Percentiles rank a stretch among this genome's conserved stretches.
Evolutionary conservation across 148 eudicot species (phyloP).

Genomic region (Diospyros lotus): DNA sequence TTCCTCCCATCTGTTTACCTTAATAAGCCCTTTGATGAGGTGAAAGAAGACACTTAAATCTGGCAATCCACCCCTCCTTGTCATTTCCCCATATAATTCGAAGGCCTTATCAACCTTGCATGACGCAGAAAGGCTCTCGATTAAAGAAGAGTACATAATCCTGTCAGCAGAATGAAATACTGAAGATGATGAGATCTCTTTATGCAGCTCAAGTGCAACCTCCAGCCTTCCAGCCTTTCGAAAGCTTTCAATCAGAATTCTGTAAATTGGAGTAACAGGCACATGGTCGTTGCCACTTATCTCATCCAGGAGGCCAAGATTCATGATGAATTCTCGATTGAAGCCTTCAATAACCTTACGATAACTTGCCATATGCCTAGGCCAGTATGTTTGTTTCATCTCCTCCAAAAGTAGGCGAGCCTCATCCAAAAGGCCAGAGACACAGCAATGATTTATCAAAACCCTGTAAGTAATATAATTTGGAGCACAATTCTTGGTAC

Average conservation of each 20-base stretch:
- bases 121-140: slow-evolving; percentile 62
- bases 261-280: slow-evolving; percentile 64
- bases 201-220: slow-evolving; percentile 58
- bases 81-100: slow-evolving; percentile 58
- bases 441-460: slow-evolving; percentile 72
- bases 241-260: slow-evolving; percentile 69
- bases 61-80: slow-evolving; percentile 53
- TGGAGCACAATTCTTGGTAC: slow-evolving; percentile 72
- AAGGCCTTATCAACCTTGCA: slow-evolving; percentile 69
- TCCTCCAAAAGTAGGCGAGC: slow-evolving; percentile 78
- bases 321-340: slow-evolving; percentile 57
- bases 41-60: slow-evolving; percentile 44
- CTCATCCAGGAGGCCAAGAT: slow-evolving; percentile 60
- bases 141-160: slow-evolving; percentile 51
- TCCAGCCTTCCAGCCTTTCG: slow-evolving; percentile 76
- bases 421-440: slow-evolving; percentile 64
- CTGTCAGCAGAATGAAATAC: slow-evolving; percentile 25
- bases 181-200: slow-evolving; percentile 50
- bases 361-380: slow-evolving; percentile 59
- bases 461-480: slow-evolving; percentile 79
- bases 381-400: slow-evolving; percentile 97
- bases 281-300: slow-evolving; percentile 37
- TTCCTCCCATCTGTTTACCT: slow-evolving; percentile 69
- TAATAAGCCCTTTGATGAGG: slow-evolving; percentile 68
- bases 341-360: slow-evolving; percentile 86